Percentiles rank a stretch among this genome's conserved stretches.
Conservation (phyloP, 768 basidiomycete genomes). For the Leccinum ochraceum region DNA sequence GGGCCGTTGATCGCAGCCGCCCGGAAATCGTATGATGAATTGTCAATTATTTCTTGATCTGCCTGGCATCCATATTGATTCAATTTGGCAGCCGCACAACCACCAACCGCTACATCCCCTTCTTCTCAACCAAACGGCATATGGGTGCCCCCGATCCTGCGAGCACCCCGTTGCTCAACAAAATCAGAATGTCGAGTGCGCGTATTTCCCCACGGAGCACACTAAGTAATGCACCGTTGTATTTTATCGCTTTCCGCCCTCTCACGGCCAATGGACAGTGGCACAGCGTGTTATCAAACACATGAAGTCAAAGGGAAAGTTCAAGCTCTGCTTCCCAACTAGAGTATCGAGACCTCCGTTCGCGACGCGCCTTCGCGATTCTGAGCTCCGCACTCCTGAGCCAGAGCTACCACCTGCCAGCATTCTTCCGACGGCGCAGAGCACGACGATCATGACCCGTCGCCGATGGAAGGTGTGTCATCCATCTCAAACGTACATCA, state of each 20-base stretch:
- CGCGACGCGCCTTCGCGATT: constrained; percentile 17
- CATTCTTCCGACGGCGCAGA: constrained; percentile 31
- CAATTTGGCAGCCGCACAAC: constrained; percentile 12
- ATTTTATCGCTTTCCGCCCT: background rate
- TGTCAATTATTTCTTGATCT: constrained; percentile 17
- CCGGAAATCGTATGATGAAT: constrained; percentile 27
- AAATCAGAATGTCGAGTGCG: constrained; percentile 18
- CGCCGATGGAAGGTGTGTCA: constrained; percentile 36
- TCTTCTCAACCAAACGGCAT: constrained; percentile 19
- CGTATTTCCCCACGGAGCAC: constrained; percentile 16
- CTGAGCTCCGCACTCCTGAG: constrained; percentile 5
- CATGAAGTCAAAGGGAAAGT: constrained; percentile 31
- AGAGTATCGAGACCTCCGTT: constrained; percentile 21
- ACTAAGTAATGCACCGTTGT: constrained; percentile 19
- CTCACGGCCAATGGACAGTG: constrained; percentile 22
- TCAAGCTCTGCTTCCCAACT: constrained; percentile 20
- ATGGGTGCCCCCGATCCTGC: constrained; percentile 5
- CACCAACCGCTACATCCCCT: background rate
- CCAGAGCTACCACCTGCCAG: constrained; percentile 12
- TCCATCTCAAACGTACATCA: constrained; percentile 8
- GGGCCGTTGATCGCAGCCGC: constrained; percentile 38
- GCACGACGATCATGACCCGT: constrained; percentile 32
- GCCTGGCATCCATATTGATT: constrained; percentile 6
- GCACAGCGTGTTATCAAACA: constrained; percentile 26
- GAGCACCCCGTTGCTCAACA: constrained; percentile 20